Evolutionary conservation across 805 yeast species (phyloP), one percentile per base, ranked within the genome.

Genomic region (Lipomyces sp.): DNA sequence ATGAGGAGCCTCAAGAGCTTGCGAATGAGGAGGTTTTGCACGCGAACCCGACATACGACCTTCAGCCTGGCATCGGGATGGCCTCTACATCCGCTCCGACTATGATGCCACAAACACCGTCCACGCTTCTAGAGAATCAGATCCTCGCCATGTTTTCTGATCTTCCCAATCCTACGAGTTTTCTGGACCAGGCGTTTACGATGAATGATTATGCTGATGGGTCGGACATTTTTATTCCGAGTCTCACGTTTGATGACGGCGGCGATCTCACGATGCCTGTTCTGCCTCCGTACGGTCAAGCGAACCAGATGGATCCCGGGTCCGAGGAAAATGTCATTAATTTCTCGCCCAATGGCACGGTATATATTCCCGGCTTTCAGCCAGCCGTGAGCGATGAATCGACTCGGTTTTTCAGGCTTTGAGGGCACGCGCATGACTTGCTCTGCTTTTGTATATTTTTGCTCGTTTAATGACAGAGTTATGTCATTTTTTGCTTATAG

Each of bases 131-230:
- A 41, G 67, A 64, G 40, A 62, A 61, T 19, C 62, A 61, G 45
- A 63, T 55, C 34, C 45, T 65, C 19, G 64, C 57, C 39, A 65
- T 65, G 69, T 65, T 65, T 51, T 65, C 69, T 11, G 64, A 62
- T 42, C 47, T 65, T 39, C 69, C 69, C 3, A 65, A 65, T 47
- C 68, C 65, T 37, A 65, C 69, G 5, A 61, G 65, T 28, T 65
- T 65, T 39, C 40, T 65, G 24, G 68, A 65, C 39, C 61, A 62
- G 44, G 67, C 65, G 13, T 21, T 63, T 6, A 55, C 56, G 39
- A 40, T 61, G 29, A 65, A 61, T 34, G 53, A 55, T 16, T 62
- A 64, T 45, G 53, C 50, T 14, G 57, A 55, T 2, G 22, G 45
- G 26, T 19, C 39, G 18, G 57, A 52, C 13, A 8, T 52, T 21